phyloP scores from a whole-genome alignment of 192 early-diverging fungal genomes.

The Coemansia sp. region DNA sequence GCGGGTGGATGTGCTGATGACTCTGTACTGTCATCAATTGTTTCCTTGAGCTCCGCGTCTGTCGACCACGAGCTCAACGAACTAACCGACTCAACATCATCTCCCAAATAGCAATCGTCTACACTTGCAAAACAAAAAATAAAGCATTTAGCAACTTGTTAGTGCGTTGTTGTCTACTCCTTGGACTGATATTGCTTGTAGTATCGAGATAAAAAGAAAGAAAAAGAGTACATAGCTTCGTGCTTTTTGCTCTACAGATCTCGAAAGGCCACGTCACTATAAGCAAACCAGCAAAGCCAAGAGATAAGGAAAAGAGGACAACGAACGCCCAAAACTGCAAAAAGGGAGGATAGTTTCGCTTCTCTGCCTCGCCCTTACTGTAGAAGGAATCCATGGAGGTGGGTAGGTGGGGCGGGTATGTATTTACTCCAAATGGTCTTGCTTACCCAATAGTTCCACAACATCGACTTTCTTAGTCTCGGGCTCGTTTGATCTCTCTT shows the following conservation, averaged over 20 bases:
- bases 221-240: background rate
- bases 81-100: constrained; percentile 20
- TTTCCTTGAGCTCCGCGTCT: constrained; percentile 14
- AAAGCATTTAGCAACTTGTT: background rate
- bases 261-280: background rate
- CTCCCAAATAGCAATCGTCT: constrained; percentile 4
- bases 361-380: too few relatives aligned
- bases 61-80: constrained; percentile 44
- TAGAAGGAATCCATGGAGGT: too few relatives aligned
- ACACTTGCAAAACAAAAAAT: background rate
- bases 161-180: background rate
- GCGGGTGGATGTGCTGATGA: background rate
- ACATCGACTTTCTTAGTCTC: background rate
- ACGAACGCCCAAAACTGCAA: too few relatives aligned
- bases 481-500: background rate
- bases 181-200: background rate
- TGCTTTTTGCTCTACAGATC: background rate
- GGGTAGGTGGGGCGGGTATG: background rate
- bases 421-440: constrained; percentile 7
- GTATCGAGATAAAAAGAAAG: constrained; percentile 4
- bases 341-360: too few relatives aligned
- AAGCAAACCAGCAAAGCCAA: background rate
- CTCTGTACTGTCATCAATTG: background rate
- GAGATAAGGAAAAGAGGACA: background rate
- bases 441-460: constrained; percentile 24